Percentiles rank a stretch among this genome's conserved stretches.
Evolutionary conservation across 768 basidiomycete genomes (phyloP).

Genomic region (Suillus luteus): DNA sequence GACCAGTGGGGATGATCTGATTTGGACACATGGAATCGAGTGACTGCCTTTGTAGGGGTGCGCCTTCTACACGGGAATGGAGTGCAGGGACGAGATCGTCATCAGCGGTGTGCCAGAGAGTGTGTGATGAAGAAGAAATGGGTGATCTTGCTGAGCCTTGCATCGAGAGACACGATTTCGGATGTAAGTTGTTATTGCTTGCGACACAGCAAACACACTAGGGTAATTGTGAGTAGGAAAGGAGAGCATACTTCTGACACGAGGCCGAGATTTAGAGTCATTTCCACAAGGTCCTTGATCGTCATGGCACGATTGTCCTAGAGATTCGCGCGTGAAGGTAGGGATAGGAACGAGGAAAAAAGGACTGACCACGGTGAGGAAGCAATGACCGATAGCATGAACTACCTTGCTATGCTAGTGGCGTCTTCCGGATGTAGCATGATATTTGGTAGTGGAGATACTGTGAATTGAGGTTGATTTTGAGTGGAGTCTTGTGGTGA

Average conservation of each 20-base stretch:
- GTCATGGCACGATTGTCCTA: conserved; percentile 85
- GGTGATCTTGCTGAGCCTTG: no score
- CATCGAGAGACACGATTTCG: no score
- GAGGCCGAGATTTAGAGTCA: conserved; percentile 63
- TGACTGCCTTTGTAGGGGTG: conserved; percentile 42
- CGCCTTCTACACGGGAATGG: conserved; percentile 53
- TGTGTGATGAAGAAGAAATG: no score
- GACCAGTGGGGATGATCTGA: conserved; percentile 6
- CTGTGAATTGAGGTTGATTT: conserved; percentile 30
- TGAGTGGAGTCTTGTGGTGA: conserved; percentile 22
- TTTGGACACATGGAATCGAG: conserved; percentile 16
- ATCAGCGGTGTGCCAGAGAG: no score
- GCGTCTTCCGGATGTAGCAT: conserved; percentile 77
- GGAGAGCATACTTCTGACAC: conserved; percentile 69
- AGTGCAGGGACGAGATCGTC: no score
- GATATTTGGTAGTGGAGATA: conserved; percentile 64
- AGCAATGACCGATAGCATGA: conserved; percentile 69
- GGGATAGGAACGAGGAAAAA: conserved; percentile 14
- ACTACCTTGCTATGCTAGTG: conserved; percentile 69
- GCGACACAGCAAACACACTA: no score
- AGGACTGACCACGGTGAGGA: conserved; percentile 68
- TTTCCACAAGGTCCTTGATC: conserved; percentile 81
- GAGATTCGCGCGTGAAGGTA: conserved; percentile 6
- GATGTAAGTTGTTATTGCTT: no score
- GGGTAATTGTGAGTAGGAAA: not conserved